Conservation (phyloP, 495 filamentous ascomycete species). For the Aspergillus egyptiacus region DNA sequence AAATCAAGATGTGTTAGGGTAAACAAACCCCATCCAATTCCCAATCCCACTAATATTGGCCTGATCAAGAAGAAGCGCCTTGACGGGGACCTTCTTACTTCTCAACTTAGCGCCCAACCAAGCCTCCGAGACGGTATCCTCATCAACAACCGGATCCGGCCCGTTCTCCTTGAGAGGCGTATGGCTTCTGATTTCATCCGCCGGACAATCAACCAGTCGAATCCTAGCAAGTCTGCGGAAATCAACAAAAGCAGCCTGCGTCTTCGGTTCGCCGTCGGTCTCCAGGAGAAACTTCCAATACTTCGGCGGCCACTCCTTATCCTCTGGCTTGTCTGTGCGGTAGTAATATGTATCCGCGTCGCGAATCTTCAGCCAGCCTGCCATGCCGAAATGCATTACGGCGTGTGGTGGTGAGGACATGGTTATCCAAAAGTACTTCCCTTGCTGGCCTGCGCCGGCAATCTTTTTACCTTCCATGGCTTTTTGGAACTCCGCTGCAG, state of each 20-base stretch:
- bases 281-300: conserved; percentile 81
- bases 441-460: conserved; percentile 69
- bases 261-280: conserved; percentile 52
- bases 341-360: conserved; percentile 73
- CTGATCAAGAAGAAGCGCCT: conserved; percentile 82
- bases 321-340: conserved; percentile 54
- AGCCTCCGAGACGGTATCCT: conserved; percentile 61
- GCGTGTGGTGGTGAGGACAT: conserved; percentile 74
- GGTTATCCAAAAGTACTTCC: conserved; percentile 91
- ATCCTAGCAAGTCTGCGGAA: conserved; percentile 68
- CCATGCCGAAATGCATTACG: conserved; percentile 89
- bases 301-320: conserved; percentile 78
- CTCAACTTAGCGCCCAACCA: conserved; percentile 65
- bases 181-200: conserved; percentile 65
- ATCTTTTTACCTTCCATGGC: conserved; percentile 74
- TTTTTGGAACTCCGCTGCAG: conserved; percentile 60
- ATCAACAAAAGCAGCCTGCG: conserved; percentile 81
- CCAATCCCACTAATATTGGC: conserved; percentile 87
- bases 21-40: conserved; percentile 83
- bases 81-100: conserved; percentile 75
- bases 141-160: conserved; percentile 85
- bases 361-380: conserved; percentile 82
- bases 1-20: neutral
- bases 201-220: conserved; percentile 74
- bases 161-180: conserved; percentile 84